Percentiles rank a stretch among this genome's conserved stretches.
Conservation (phyloP, 1,284 basidiomycete genomes). For the Cystobasidiaceae sp. region DNA sequence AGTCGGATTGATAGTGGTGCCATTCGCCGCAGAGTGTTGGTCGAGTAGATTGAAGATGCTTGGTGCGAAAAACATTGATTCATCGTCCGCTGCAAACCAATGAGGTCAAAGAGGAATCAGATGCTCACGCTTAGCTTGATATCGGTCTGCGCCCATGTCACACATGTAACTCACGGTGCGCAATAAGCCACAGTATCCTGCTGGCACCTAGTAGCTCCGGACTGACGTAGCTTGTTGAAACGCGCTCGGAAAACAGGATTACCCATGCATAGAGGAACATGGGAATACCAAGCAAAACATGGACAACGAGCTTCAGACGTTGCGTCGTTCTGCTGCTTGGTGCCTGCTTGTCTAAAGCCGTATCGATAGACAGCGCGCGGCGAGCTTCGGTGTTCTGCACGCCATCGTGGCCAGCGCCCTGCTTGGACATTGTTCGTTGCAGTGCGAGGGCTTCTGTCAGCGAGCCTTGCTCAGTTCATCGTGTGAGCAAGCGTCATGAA, state of each 20-base stretch:
- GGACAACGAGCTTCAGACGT: not conserved
- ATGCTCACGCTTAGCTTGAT: not conserved
- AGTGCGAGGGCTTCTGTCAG: too few relatives aligned
- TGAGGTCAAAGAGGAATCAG: too few relatives aligned
- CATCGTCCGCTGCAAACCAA: conserved; percentile 59
- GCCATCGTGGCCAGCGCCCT: too few relatives aligned
- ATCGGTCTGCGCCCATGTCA: too few relatives aligned
- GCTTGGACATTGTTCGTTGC: too few relatives aligned
- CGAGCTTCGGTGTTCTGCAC: too few relatives aligned
- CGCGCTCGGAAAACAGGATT: conserved; percentile 17
- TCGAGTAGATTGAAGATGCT: conserved; percentile 58
- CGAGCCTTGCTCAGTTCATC: too few relatives aligned
- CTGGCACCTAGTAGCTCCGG: conserved; percentile 17
- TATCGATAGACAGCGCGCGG: too few relatives aligned
- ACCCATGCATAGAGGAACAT: conserved; percentile 26
- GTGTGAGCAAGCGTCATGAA: too few relatives aligned
- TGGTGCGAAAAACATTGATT: conserved; percentile 86
- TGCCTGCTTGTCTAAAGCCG: not conserved
- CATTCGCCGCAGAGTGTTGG: conserved; percentile 41
- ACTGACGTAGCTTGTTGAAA: conserved; percentile 16
- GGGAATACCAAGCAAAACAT: not conserved
- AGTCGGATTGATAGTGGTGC: conserved; percentile 3
- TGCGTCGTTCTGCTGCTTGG: not conserved
- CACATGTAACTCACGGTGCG: conserved; percentile 40
- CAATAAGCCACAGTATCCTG: conserved; percentile 40